Percentiles rank a stretch among this genome's conserved stretches.
Conservation (phyloP, 2,329 filamentous ascomycete genomes). For the Scopulariopsis brevicaulis region DNA sequence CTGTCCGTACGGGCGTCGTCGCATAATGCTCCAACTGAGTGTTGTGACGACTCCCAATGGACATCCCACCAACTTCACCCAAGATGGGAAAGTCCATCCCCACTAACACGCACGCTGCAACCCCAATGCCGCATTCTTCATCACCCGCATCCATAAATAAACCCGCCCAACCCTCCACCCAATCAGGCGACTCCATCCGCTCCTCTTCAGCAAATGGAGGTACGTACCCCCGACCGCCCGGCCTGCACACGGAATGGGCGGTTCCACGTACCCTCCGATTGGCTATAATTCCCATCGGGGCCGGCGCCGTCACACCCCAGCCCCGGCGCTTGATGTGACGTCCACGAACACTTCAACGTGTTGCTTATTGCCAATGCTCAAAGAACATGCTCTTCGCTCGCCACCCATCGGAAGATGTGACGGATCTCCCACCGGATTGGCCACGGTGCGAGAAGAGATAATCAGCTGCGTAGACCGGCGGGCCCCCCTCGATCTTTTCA, state of each 20-base stretch:
- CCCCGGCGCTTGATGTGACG: background rate
- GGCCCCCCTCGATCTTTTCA: too few species aligned
- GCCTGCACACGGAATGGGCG: background rate
- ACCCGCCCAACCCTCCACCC: background rate
- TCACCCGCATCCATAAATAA: background rate
- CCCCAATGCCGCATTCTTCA: background rate
- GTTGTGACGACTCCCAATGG: too few species aligned
- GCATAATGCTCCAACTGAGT: too few species aligned
- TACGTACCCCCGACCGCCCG: too few species aligned
- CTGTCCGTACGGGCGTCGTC: too few species aligned
- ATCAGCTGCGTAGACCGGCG: too few species aligned
- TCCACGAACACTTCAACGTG: background rate
- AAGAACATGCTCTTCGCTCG: background rate
- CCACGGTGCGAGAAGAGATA: too few species aligned
- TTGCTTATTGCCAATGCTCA: background rate
- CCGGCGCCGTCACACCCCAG: background rate
- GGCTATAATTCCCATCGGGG: background rate
- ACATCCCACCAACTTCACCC: too few species aligned
- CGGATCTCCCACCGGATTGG: too few species aligned
- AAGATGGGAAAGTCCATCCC: too few species aligned
- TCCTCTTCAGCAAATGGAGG: background rate
- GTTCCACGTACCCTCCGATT: background rate
- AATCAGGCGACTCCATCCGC: background rate
- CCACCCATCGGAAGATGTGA: too few species aligned
- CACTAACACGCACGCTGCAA: background rate